Conservation (phyloP, 2,329 filamentous ascomycete species). For the Clonostachys solani region DNA sequence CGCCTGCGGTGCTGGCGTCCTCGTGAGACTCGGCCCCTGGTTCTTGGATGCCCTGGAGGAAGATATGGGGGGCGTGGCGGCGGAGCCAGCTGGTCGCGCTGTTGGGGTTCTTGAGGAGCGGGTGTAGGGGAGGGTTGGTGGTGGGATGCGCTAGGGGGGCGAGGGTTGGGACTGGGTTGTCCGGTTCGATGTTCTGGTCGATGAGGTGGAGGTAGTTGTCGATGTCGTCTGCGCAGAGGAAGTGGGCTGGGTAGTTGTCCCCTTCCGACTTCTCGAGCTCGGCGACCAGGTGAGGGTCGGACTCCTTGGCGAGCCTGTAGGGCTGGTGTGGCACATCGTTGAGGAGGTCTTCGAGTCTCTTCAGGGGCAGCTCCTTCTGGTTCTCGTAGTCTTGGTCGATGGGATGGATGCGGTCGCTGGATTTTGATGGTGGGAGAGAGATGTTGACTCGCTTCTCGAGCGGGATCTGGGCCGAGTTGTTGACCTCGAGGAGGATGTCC, state of each 20-base stretch:
- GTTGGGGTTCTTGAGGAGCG: conserved; percentile 65
- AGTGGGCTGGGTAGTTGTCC: conserved; percentile 56
- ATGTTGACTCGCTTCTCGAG: conserved; percentile 72
- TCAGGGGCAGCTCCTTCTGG: conserved; percentile 37
- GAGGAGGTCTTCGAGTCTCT: conserved; percentile 45
- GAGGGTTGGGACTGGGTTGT: conserved; percentile 41
- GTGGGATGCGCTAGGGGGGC: conserved; percentile 41
- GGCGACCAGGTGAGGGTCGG: conserved; percentile 52
- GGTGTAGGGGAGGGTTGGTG: conserved; percentile 28
- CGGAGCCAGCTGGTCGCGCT: conserved; percentile 96
- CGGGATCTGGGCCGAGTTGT: conserved; percentile 76
- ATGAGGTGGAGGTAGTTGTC: conserved; percentile 69
- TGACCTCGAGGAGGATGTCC: conserved; percentile 85
- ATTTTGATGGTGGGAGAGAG: conserved; percentile 38
- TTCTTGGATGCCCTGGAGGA: conserved; percentile 77
- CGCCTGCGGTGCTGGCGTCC: conserved; percentile 25
- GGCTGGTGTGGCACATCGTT: conserved; percentile 46
- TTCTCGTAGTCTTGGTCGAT: conserved; percentile 25
- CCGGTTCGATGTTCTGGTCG: conserved; percentile 44
- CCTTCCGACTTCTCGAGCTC: conserved; percentile 46
- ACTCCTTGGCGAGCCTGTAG: conserved; percentile 52
- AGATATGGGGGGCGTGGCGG: conserved; percentile 77
- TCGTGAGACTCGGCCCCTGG: conserved; percentile 38
- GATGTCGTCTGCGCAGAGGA: conserved; percentile 65
- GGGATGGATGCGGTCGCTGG: conserved; percentile 16